Conservation (phyloP, 768 basidiomycete genomes). For the Nidula microcarpa region DNA sequence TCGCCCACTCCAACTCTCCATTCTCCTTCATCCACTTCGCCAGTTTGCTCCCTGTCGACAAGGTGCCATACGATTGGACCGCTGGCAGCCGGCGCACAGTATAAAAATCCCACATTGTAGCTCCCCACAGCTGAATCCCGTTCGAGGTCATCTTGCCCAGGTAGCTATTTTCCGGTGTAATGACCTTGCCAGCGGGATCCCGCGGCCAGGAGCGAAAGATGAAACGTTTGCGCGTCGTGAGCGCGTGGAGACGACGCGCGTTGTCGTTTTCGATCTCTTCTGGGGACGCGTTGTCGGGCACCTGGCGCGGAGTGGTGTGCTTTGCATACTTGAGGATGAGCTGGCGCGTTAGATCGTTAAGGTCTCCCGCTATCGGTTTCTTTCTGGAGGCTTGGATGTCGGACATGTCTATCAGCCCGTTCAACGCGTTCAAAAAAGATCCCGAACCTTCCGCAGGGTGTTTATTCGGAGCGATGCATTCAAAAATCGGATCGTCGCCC, state of each 20-base stretch:
- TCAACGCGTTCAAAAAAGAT: too few relatives aligned
- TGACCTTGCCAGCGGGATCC: constrained; percentile 18
- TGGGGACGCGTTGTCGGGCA: too few relatives aligned
- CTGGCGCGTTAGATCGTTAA: too few relatives aligned
- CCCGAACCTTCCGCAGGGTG: too few relatives aligned
- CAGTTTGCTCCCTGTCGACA: constrained; percentile 28
- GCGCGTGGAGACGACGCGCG: background rate
- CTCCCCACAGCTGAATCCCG: constrained; percentile 34
- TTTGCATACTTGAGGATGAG: too few relatives aligned
- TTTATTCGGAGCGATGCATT: too few relatives aligned
- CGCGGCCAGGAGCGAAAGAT: constrained; percentile 27
- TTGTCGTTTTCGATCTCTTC: background rate
- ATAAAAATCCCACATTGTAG: constrained; percentile 39
- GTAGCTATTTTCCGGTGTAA: constrained; percentile 8
- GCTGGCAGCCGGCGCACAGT: background rate
- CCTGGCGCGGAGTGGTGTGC: too few relatives aligned
- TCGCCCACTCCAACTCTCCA: constrained; percentile 27
- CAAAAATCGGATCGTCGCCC: too few relatives aligned
- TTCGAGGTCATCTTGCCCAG: constrained; percentile 28
- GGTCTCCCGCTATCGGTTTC: too few relatives aligned
- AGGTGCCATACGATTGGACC: constrained; percentile 11
- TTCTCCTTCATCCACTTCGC: constrained; percentile 27
- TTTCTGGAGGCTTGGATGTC: too few relatives aligned
- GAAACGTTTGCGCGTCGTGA: constrained; percentile 12
- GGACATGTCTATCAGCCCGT: too few relatives aligned